These are phyloP conservation scores for Sporothrix phasma DNA, from an alignment of 2,329 filamentous ascomycete genomes.

Conservation along the genomic window DNA sequence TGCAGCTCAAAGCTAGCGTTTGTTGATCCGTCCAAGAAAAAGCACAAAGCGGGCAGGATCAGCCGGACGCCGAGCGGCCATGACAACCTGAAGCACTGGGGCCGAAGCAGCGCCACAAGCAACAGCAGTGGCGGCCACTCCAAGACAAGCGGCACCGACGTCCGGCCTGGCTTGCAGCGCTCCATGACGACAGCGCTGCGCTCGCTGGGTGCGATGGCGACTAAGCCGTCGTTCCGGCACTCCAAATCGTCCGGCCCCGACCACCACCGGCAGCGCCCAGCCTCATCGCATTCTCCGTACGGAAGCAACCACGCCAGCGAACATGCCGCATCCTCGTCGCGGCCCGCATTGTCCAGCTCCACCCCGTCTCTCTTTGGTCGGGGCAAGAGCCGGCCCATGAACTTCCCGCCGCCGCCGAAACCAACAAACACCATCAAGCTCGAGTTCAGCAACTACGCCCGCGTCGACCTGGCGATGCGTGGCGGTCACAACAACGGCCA, in stretches of 20 bases:
- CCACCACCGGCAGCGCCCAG: constrained; percentile 4
- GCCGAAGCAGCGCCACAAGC: constrained; percentile 13
- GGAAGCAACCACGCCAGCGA: constrained; percentile 25
- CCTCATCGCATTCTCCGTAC: constrained; percentile 26
- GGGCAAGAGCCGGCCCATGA: constrained; percentile 17
- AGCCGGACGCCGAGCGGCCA: constrained; percentile 28
- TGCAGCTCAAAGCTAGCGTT: constrained; percentile 73
- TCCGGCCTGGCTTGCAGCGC: constrained; percentile 34
- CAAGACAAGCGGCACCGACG: constrained; percentile 6
- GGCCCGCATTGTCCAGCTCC: constrained; percentile 13
- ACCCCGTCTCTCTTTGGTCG: constrained; percentile 23
- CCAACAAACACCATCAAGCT: constrained; percentile 73
- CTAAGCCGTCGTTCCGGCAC: constrained; percentile 28
- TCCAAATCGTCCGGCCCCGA: constrained; percentile 2
- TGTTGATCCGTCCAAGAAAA: constrained; percentile 40
- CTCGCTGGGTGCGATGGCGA: constrained; percentile 28
- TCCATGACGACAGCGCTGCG: constrained; percentile 40
- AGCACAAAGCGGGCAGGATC: constrained; percentile 34
- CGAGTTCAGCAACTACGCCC: constrained; percentile 95
- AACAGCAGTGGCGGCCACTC: neutral
- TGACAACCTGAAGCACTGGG: constrained; percentile 16
- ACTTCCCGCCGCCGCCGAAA: constrained; percentile 28
- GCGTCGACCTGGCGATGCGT: constrained; percentile 67
- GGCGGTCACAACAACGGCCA: constrained; percentile 33
- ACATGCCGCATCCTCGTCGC: constrained; percentile 13